Evolutionary conservation across 2,329 filamentous ascomycete species (phyloP).

Genomic region (Xylaria arbuscula): DNA sequence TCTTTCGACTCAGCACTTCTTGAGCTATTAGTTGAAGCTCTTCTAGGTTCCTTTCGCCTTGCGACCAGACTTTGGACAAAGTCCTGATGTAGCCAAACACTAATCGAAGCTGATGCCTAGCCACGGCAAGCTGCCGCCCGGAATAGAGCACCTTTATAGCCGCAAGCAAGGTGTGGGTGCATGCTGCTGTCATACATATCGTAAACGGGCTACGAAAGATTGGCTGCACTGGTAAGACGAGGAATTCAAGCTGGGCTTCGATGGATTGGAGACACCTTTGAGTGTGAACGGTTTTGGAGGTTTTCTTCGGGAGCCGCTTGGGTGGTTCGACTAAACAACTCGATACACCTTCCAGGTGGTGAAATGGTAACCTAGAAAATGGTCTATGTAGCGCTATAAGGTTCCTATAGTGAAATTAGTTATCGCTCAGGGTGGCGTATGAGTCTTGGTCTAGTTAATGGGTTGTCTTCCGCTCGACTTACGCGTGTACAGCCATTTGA

Average conservation of each 20-base stretch:
- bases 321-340: conserved; percentile 35
- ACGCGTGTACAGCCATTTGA: conserved; percentile 41
- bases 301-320: conserved; percentile 24
- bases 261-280: conserved; percentile 39
- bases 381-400: conserved; percentile 37
- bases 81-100: conserved; percentile 37
- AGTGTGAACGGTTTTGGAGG: conserved; percentile 32
- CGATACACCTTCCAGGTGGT: conserved; percentile 35
- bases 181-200: conserved; percentile 39
- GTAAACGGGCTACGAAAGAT: conserved; percentile 37
- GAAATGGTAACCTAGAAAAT: conserved; percentile 34
- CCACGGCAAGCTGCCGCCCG: conserved; percentile 35
- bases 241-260: conserved; percentile 35
- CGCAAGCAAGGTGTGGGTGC: conserved; percentile 32
- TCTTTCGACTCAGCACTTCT: conserved; percentile 34
- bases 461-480: conserved; percentile 13
- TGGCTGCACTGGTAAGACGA: conserved; percentile 36
- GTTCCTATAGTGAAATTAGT: conserved; percentile 26
- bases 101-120: conserved; percentile 35
- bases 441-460: not conserved
- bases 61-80: conserved; percentile 36
- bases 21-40: conserved; percentile 36
- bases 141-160: conserved; percentile 34
- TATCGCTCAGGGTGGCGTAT: not conserved
- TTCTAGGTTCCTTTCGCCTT: conserved; percentile 33